phyloP scores from a whole-genome alignment of 352 stramenopile species.

The Elongisporangium anandrum region DNA sequence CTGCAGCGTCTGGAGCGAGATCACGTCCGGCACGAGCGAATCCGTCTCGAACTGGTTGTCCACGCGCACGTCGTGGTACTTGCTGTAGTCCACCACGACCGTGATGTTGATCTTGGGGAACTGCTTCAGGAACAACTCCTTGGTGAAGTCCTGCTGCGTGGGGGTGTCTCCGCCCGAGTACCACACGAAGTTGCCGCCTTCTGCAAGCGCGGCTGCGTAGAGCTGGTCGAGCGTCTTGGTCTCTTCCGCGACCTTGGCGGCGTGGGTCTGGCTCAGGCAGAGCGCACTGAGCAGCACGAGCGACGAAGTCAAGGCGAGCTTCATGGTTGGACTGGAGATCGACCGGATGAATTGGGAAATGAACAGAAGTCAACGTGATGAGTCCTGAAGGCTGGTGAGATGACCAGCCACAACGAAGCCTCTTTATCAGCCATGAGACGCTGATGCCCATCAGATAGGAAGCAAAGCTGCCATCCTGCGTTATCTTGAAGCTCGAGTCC shows the following conservation, averaged over 20 bases:
- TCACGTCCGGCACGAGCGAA: slow-evolving; percentile 33
- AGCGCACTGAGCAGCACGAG: background rate
- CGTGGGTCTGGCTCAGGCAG: background rate
- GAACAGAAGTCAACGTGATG: background rate
- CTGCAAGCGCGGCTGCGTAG: slow-evolving; percentile 40
- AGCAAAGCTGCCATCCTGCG: background rate
- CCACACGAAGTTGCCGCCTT: slow-evolving; percentile 49
- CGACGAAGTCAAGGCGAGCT: background rate
- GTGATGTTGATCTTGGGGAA: slow-evolving; percentile 65
- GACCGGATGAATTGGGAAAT: background rate
- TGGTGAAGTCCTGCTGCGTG: slow-evolving; percentile 17
- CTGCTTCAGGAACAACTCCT: slow-evolving; percentile 16
- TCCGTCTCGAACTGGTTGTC: slow-evolving; percentile 57
- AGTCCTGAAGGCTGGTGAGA: too few species aligned
- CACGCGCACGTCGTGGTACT: slow-evolving; percentile 52
- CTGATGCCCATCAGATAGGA: background rate
- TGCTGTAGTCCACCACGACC: slow-evolving; percentile 50
- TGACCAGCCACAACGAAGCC: too few species aligned
- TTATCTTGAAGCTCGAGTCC: too few species aligned
- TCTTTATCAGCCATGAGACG: background rate
- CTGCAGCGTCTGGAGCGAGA: slow-evolving; percentile 48
- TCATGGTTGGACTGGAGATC: background rate
- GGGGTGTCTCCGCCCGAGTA: slow-evolving; percentile 36
- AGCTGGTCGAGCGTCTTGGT: slow-evolving; percentile 42
- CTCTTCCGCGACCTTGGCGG: slow-evolving; percentile 21